Conservation (phyloP, 495 filamentous ascomycete genomes). For the Sporormia fimetaria region DNA sequence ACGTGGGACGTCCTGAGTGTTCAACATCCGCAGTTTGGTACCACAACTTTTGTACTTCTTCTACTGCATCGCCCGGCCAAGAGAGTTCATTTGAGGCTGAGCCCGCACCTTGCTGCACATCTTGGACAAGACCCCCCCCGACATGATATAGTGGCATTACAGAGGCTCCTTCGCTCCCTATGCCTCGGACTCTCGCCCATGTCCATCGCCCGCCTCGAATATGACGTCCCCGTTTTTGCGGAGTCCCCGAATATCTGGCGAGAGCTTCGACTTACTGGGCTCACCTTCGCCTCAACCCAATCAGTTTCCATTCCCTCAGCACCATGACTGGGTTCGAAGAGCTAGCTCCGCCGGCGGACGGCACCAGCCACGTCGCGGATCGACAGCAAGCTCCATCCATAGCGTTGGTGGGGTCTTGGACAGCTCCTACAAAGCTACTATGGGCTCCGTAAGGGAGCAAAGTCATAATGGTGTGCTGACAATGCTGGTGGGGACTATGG, state of each 20-base stretch:
- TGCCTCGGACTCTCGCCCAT: conserved; percentile 17
- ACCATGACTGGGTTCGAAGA: conserved; percentile 28
- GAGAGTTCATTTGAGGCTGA: too few relatives aligned
- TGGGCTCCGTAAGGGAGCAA: conserved; percentile 56
- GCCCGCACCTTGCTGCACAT: too few relatives aligned
- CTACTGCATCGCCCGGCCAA: too few relatives aligned
- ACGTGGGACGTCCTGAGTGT: too few relatives aligned
- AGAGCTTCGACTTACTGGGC: conserved; percentile 26
- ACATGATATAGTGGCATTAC: conserved; percentile 12
- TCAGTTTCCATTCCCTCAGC: conserved; percentile 31
- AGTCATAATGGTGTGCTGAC: conserved; percentile 59
- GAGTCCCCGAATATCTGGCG: conserved; percentile 23
- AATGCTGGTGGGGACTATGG: not conserved
- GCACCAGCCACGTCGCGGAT: conserved; percentile 55
- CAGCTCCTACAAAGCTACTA: conserved; percentile 43
- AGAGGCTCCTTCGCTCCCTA: conserved; percentile 13
- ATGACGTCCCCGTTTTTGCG: conserved; percentile 32
- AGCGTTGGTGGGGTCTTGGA: conserved; percentile 58
- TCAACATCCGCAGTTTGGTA: too few relatives aligned
- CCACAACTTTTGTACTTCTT: too few relatives aligned
- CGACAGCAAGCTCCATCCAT: conserved; percentile 74
- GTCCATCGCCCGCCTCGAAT: conserved; percentile 10
- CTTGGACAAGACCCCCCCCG: too few relatives aligned
- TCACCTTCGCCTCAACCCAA: conserved; percentile 25
- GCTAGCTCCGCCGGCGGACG: conserved; percentile 30